Evolutionary conservation across 345 rosid genomes (phyloP).

Genomic region (Melaleuca quinquenervia): DNA sequence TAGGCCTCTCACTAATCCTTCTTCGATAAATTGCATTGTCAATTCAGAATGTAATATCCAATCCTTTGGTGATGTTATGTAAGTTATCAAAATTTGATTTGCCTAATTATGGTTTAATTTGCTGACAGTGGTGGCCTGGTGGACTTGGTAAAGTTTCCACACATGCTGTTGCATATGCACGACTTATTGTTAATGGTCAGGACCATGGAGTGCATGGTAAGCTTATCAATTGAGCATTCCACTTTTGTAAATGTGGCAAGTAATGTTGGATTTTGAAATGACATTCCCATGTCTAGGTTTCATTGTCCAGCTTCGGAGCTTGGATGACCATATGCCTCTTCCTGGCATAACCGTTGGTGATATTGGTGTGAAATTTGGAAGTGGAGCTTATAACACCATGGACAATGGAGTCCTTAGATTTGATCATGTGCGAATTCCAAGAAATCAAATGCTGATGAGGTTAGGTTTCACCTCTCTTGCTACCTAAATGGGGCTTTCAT

Average conservation of each 20-base stretch:
- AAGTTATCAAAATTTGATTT: background rate
- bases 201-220: conserved; percentile 92
- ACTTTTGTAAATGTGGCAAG: background rate
- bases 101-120: background rate
- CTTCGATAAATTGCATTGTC: background rate
- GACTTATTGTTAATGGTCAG: conserved; percentile 62
- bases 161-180: conserved; percentile 91
- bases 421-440: conserved; percentile 87
- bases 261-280: conserved; percentile 3
- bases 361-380: conserved; percentile 90
- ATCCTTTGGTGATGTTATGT: background rate
- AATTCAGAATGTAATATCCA: background rate
- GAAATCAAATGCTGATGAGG: conserved; percentile 96
- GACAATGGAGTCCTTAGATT: conserved; percentile 92
- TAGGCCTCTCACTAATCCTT: background rate
- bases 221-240: background rate
- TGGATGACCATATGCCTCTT: conserved; percentile 95
- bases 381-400: conserved; percentile 88
- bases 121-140: conserved; percentile 97
- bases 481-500: background rate
- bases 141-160: conserved; percentile 90
- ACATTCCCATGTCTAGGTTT: conserved; percentile 51
- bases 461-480: conserved; percentile 14
- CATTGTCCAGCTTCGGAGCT: conserved; percentile 86
- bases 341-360: conserved; percentile 90